These are phyloP conservation scores for Perkinsela sp. DNA, from an alignment of 208 protist genomes.

Conservation along the genomic window DNA sequence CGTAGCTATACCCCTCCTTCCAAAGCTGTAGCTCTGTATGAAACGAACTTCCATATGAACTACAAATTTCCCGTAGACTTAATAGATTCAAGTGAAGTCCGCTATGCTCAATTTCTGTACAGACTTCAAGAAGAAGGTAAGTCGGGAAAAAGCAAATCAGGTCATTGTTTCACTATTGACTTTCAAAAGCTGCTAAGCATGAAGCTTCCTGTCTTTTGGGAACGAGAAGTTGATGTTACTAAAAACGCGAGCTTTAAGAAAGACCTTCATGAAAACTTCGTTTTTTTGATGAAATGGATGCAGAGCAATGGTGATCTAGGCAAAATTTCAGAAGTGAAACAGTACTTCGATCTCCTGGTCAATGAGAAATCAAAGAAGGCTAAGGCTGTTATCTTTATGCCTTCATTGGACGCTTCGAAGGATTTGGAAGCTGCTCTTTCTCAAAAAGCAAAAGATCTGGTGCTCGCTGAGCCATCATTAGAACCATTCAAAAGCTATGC, in stretches of 20 bases:
- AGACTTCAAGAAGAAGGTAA: neutral
- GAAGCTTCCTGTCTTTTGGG: neutral
- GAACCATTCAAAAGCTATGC: neutral
- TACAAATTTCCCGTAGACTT: neutral
- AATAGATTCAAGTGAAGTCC: neutral
- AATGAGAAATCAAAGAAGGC: neutral
- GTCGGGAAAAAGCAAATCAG: neutral
- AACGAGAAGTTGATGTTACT: neutral
- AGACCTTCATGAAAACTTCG: neutral
- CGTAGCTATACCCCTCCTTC: neutral
- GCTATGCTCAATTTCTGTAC: neutral
- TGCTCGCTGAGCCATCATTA: neutral
- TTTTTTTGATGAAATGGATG: slow-evolving; percentile 1
- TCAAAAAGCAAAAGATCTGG: neutral
- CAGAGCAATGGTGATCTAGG: neutral
- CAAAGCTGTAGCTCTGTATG: neutral
- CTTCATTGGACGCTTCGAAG: neutral
- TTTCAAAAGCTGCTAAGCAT: neutral
- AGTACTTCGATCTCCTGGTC: neutral
- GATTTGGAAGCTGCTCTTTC: neutral
- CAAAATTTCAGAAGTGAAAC: neutral
- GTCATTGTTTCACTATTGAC: neutral
- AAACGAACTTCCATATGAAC: neutral
- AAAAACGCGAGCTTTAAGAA: neutral
- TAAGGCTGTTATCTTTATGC: neutral